Percentiles rank a stretch among this genome's conserved stretches.
These are phyloP conservation scores for Amaranthus palmeri DNA, from an alignment of 148 eudicot species.

Conservation along the genomic window DNA sequence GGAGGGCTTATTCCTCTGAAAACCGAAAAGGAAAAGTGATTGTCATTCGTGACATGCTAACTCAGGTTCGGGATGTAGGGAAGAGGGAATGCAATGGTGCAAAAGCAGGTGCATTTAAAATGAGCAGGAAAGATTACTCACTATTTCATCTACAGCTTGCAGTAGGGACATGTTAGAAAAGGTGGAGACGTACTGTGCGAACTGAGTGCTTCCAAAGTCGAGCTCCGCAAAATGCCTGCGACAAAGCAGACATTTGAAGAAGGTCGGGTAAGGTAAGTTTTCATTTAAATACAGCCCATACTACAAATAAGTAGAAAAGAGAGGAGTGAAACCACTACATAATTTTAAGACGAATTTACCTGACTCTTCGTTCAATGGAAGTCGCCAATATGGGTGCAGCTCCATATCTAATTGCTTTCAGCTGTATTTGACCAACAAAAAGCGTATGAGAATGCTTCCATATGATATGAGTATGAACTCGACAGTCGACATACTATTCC, in stretches of 20 bases:
- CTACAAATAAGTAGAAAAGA: no score
- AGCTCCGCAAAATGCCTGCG: conserved; percentile 36
- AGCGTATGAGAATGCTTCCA: not conserved
- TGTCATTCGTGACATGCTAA: not conserved
- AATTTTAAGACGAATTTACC: conserved; percentile 25
- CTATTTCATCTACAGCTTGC: conserved; percentile 61
- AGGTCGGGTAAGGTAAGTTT: not conserved
- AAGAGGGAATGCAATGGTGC: not conserved
- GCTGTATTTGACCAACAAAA: conserved; percentile 24
- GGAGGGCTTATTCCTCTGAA: conserved; percentile 42
- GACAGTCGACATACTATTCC: no score
- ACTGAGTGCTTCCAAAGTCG: conserved; percentile 38
- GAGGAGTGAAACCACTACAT: not conserved
- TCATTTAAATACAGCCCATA: not conserved
- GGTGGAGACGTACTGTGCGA: conserved; percentile 39
- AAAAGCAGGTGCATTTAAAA: not conserved
- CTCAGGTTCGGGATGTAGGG: not conserved
- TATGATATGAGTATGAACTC: no score
- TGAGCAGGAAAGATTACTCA: conserved; percentile 16
- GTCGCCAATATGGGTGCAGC: conserved; percentile 42
- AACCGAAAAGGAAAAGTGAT: not conserved
- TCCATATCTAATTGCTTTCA: conserved; percentile 60
- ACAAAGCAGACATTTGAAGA: not conserved
- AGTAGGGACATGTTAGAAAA: conserved; percentile 43
- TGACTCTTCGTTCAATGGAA: conserved; percentile 31